Evolutionary conservation across 1,284 basidiomycete genomes (phyloP), one percentile per base, ranked within the genome.

Genomic region (Ceratobasidium sp.): DNA sequence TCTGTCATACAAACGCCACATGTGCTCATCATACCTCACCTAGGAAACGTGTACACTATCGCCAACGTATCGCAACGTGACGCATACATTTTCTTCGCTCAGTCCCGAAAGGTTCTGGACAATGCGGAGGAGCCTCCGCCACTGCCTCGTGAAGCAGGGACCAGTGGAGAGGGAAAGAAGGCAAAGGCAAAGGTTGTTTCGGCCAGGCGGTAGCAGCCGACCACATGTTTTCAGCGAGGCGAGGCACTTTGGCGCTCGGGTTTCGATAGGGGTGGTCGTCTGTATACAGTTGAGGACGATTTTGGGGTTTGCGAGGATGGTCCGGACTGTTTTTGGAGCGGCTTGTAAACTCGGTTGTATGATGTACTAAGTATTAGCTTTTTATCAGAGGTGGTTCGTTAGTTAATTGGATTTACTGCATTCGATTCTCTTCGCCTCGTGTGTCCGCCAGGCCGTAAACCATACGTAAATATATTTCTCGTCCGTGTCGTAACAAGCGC

Each of bases 21-120:
- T 51, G 47, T 35, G 28, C 47, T 68, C 51, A 53, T 37, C 51
- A 54, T 13, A 15, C 35, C 68, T 75, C 75, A 76, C 49, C 15
- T 81, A 94, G 96, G 95, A 35, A 99, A 99, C 83, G 89, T 89
- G 7, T 99, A 99, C 83, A 90, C 89, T 73, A 94, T 99, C 82
- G 89, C 93, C 81, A 99, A 99, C 83, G 91, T 97, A 28, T 90
- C 89, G 23, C 88, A 92, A 56, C 89, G 94, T 37, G 91, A 93
- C 66, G 93, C 92, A 13, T 90, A 89, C 81, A 84, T 99, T 8
- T 97, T 97, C 86, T 99, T 99, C 84, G 92, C 96, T 0, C 98
- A 99, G 85, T 94, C 94, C 0, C 90, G 96, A 47, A 94, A 94
- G 84, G 85, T 94, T 71, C 83, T 84, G 7, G 83, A 81, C 8